Evolutionary conservation across 441 rosid genomes (phyloP).

Genomic region (Pelargonium citronellum): DNA sequence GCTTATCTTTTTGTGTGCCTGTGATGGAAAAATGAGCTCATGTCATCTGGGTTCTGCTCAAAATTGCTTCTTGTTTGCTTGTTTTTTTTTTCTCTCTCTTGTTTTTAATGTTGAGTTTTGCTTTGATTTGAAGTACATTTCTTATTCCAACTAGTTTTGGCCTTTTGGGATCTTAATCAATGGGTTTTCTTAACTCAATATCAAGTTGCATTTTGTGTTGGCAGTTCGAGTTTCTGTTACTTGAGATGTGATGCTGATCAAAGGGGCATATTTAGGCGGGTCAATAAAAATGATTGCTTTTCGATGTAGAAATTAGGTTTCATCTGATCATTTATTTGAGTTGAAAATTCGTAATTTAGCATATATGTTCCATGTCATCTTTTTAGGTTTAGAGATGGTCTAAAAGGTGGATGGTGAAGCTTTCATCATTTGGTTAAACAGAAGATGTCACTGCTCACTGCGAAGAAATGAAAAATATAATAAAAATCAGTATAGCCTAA

Average conservation of each 20-base stretch:
- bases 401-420: not conserved
- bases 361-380: too few species aligned
- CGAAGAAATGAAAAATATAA: not conserved
- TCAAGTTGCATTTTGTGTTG: not conserved
- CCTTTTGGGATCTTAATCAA: not conserved
- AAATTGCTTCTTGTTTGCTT: not conserved
- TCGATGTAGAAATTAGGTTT: not conserved
- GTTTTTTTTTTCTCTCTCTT: not conserved
- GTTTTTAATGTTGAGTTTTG: too few species aligned
- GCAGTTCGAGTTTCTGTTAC: not conserved
- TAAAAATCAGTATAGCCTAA: not conserved
- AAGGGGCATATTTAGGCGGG: not conserved
- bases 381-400: not conserved
- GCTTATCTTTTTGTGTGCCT: constrained; percentile 7
- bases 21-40: constrained; percentile 17
- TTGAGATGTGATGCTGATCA: not conserved
- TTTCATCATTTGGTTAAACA: not conserved
- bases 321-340: not conserved
- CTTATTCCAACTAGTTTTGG: constrained; percentile 5
- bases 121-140: constrained; percentile 13
- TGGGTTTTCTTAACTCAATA: constrained; percentile 3
- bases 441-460: not conserved
- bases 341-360: not conserved
- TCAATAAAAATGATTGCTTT: not conserved
- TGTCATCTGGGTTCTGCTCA: constrained; percentile 9